phyloP scores from a whole-genome alignment of 2,329 filamentous ascomycete genomes.

The Alternaria gansuensis region DNA sequence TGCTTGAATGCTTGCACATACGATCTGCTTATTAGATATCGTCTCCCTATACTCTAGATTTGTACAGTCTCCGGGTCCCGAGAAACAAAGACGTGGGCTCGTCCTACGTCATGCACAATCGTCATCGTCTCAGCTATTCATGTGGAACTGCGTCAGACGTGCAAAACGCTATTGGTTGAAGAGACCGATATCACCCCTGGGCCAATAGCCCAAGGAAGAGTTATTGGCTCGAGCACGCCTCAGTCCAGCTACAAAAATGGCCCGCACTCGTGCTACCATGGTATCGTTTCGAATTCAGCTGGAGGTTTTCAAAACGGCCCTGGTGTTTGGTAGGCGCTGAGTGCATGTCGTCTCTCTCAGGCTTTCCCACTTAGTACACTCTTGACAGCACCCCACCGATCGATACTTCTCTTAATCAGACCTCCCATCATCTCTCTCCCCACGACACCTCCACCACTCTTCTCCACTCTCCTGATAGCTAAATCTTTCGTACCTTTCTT shows the following conservation, averaged over 20 bases:
- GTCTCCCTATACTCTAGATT: background rate
- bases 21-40: background rate
- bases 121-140: background rate
- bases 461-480: conserved; percentile 76
- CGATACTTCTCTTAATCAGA: conserved; percentile 67
- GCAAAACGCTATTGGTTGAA: background rate
- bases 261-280: background rate
- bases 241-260: no score
- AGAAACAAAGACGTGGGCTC: no score
- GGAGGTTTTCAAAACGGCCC: background rate
- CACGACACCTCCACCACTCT: conserved; percentile 78
- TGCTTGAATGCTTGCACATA: background rate
- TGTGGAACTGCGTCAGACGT: background rate
- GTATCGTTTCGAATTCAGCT: background rate
- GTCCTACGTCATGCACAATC: background rate
- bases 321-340: background rate
- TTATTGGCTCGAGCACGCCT: background rate
- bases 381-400: conserved; percentile 70
- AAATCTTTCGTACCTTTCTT: conserved; percentile 75
- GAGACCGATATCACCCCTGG: background rate
- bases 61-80: background rate
- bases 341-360: conserved; percentile 12
- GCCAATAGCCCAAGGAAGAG: background rate
- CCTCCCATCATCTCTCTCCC: conserved; percentile 69
- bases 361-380: conserved; percentile 26